Base-by-base conservation (phyloP, 2,329 filamentous ascomycete species). In the Penicillium frequentans region DNA sequence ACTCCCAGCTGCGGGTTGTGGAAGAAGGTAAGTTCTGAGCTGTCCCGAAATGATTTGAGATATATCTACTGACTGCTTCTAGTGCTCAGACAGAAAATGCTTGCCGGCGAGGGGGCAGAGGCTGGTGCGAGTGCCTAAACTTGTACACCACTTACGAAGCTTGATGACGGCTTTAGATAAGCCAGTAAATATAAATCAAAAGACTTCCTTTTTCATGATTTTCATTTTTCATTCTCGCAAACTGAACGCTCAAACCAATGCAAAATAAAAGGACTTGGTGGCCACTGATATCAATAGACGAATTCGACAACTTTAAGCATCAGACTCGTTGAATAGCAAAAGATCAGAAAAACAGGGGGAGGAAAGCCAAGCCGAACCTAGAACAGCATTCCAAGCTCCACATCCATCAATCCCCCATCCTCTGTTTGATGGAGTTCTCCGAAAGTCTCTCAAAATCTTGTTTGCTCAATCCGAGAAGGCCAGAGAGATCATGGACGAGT, bases 1-100 rank as follows among this genome's bases (percentile, higher is more conserved):
- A 90, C 54, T 86, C 88, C 64, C 97, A 95, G 72, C 78, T 96
- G 61, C 86, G 90, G 56, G 82, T 95, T 37, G 88, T 98, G 23
- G 95, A 99, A 79, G 93, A 98, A 79, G 90, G 90, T 88, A 78
- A 75, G 77, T 72, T 61, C 58, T 8, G 13, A 49, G 43, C 24
- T 44, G 8, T 48, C 26, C 27, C 21, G 10, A 35, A 14, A 11
- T 45, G 11, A 1, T 3, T 33, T 27, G 21, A 14, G 26, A n/a
- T 31, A 35, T 52, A 29, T 27, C 55, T 52, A 59, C 68, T 71
- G 66, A 70, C 51, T 24, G 16, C 47, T 46, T 45, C 21, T 42
- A 82, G 80, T 81, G 37, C 69, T 84, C 65, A 75, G 81, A 59
- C 79, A 82, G 67, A 84, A 82, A 66, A 75, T 83, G 60, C 73